Percentiles rank a stretch among this genome's conserved stretches.
These are phyloP conservation scores for Mimosa pudica DNA, from an alignment of 306 rosid species.

Conservation along the genomic window DNA sequence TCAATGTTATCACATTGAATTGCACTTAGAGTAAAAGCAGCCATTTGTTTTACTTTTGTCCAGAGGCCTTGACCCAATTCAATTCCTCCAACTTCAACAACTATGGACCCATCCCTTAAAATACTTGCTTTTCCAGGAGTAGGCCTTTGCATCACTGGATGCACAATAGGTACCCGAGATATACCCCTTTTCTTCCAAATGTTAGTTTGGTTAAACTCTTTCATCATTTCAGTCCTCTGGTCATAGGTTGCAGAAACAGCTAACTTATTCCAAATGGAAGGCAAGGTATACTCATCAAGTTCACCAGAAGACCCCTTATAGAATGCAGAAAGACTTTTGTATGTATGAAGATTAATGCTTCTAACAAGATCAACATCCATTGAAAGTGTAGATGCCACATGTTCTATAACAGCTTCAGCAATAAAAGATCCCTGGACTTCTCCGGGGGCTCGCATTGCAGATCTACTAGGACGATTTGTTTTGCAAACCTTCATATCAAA, in stretches of 20 bases:
- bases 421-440: slow-evolving; percentile 87
- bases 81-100: slow-evolving; percentile 93
- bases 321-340: slow-evolving; percentile 63
- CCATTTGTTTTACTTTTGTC: slow-evolving; percentile 94
- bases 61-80: slow-evolving; percentile 98
- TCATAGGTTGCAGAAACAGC: slow-evolving; percentile 58
- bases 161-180: slow-evolving; percentile 68
- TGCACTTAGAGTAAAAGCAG: slow-evolving; percentile 69
- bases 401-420: slow-evolving; percentile 86
- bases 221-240: slow-evolving; percentile 55
- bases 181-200: slow-evolving; percentile 84
- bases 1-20: slow-evolving; percentile 55
- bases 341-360: slow-evolving; percentile 70
- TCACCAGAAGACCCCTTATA: slow-evolving; percentile 57
- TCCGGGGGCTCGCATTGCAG: slow-evolving; percentile 95
- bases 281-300: slow-evolving; percentile 79
- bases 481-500: slow-evolving; percentile 83
- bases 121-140: slow-evolving; percentile 89
- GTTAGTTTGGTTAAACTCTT: slow-evolving; percentile 62
- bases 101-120: slow-evolving; percentile 70
- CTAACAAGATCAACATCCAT: slow-evolving; percentile 75
- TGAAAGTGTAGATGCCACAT: slow-evolving; percentile 75
- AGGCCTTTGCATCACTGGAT: slow-evolving; percentile 48
- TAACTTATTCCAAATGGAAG: slow-evolving; percentile 72
- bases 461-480: slow-evolving; percentile 78